A percentile compares a stretch with the other conserved stretches of the same genome.
These are phyloP conservation scores for Penicillium macrosclerotiorum DNA, from an alignment of 495 filamentous ascomycete genomes.

Conservation along the genomic window DNA sequence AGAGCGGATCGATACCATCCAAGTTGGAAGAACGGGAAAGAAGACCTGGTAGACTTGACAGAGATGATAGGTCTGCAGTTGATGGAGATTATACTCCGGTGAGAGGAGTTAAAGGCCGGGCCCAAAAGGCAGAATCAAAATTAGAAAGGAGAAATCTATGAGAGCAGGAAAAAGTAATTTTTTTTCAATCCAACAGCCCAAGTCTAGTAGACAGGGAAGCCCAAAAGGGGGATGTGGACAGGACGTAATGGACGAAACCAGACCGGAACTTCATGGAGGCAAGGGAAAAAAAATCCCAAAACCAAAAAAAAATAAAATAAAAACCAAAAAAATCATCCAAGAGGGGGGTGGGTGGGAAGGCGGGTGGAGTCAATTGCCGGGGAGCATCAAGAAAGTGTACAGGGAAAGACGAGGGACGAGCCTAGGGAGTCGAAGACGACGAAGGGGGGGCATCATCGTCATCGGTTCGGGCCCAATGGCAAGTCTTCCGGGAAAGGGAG, in stretches of 20 bases:
- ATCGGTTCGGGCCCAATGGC: constrained; percentile 12
- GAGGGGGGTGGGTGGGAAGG: constrained; percentile 3
- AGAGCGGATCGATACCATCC: constrained; percentile 32
- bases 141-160: constrained; percentile 12
- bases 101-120: constrained; percentile 6
- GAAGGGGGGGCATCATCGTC: constrained; percentile 13
- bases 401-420: background rate
- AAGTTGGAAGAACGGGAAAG: constrained; percentile 17
- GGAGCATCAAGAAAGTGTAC: no score
- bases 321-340: constrained; percentile 1
- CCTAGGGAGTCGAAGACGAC: background rate
- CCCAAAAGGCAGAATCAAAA: constrained; percentile 4
- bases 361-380: no score
- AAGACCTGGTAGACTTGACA: constrained; percentile 7
- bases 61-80: constrained; percentile 14
- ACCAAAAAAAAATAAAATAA: background rate
- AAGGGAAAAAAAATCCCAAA: constrained; percentile 20
- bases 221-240: constrained; percentile 8
- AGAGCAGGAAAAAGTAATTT: background rate
- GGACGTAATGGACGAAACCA: constrained; percentile 10
- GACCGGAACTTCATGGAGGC: constrained; percentile 22
- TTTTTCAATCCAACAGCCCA: background rate
- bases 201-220: constrained; percentile 1
- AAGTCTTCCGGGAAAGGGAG: constrained; percentile 12
- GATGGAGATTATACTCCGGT: no score